Base-by-base conservation (phyloP, 345 rosid species). In the Firmiana major region DNA sequence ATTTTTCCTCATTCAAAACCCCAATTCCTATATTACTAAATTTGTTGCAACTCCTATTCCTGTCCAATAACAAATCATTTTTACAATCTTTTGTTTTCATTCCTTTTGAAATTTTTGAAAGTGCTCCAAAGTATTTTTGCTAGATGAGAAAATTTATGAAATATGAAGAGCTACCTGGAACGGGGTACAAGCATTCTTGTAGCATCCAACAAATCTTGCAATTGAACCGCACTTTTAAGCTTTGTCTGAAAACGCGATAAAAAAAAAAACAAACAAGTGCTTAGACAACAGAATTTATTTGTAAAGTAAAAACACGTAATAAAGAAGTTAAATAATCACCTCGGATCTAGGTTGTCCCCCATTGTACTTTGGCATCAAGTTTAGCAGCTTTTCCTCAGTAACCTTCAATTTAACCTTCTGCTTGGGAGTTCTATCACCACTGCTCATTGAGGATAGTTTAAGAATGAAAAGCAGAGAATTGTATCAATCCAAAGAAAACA, bases 361-460 rank as follows among this genome's bases (percentile, higher is more conserved):
- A 80, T 97, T 94, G 85, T 97, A 97, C 84, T 97, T 97, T 75
- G 91, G 84, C 98, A 97, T 94, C 86, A 97, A 90, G 79, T 91
- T 97, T 77, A 97, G 83, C 73, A 97, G 89, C 64, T 91, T 97
- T 83, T 97, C 98, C 87, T 97, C 99, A 4, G 99, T 94, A 74
- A 97, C 98, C 85, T 88, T 97, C 85, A 97, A 84, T 87, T 97
- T 97, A 70, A 97, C 99, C 88, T 97, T 97, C 86, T 97, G 99
- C 87, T 97, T 97, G 78, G 99, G 97, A 82, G 99, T 97, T 89
- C 99, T 88, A 83, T 97, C 99, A 81, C 99, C 99, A 76, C 99
- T 96, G 89, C 71, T 53, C 82, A 79, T 31, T 65, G 63, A 71
- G 76, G 77, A 76, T 7, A 64, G 31, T 24, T 21, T 79, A 62